Conservation (phyloP, 2,329 filamentous ascomycete genomes). For the Diplodia sapinea region DNA sequence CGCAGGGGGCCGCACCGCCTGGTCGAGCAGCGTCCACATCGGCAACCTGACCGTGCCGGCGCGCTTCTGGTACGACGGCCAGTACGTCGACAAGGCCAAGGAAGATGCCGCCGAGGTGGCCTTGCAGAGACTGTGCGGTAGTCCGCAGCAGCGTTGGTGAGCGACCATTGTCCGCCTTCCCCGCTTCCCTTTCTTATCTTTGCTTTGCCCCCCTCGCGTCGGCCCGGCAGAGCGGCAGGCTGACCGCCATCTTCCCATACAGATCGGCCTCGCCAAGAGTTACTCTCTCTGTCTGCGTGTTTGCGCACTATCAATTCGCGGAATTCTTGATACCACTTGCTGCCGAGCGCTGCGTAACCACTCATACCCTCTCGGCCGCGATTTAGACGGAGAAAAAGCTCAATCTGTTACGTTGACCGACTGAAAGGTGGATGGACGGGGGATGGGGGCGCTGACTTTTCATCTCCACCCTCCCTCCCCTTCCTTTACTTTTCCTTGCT, state of each 20-base stretch:
- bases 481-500: slow-evolving; percentile 5
- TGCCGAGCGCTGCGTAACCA: slow-evolving; percentile 15
- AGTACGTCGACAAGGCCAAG: slow-evolving; percentile 42
- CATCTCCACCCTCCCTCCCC: neutral
- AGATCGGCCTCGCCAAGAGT: slow-evolving; percentile 11
- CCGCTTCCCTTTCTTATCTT: slow-evolving; percentile 12
- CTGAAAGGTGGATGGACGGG: neutral
- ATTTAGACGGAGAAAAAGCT: slow-evolving; percentile 15
- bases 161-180: slow-evolving; percentile 23
- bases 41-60: slow-evolving; percentile 39
- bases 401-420: slow-evolving; percentile 16
- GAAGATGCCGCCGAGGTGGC: slow-evolving; percentile 46
- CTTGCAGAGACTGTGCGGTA: slow-evolving; percentile 30
- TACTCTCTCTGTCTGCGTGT: slow-evolving; percentile 13
- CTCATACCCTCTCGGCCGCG: neutral
- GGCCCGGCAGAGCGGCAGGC: neutral
- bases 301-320: slow-evolving; percentile 14
- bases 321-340: slow-evolving; percentile 19
- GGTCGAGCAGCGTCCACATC: slow-evolving; percentile 43
- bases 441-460: slow-evolving; percentile 1
- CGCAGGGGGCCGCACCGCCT: slow-evolving; percentile 48
- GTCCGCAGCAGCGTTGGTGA: slow-evolving; percentile 26
- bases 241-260: slow-evolving; percentile 10
- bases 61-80: slow-evolving; percentile 48
- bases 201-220: neutral